These are phyloP conservation scores for Lophiotrema nucula DNA, from an alignment of 495 filamentous ascomycete species.

Conservation along the genomic window DNA sequence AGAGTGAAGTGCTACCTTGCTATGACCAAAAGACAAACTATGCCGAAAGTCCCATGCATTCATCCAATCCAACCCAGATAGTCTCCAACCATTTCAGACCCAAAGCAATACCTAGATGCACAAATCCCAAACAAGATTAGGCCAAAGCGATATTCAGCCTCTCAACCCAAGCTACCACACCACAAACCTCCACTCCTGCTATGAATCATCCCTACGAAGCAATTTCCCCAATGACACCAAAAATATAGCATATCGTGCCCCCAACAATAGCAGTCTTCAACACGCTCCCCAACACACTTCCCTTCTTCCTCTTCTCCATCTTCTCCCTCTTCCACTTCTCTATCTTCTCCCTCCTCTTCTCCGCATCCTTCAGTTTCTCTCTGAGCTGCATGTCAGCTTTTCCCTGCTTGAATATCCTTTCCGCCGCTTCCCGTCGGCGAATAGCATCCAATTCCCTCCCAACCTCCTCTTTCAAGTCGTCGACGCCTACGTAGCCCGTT, in stretches of 20 bases:
- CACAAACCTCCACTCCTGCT: too few species aligned
- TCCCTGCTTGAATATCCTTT: not conserved
- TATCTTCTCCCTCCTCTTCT: not conserved
- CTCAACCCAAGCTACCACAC: too few species aligned
- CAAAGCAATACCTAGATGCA: too few species aligned
- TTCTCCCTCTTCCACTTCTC: not conserved
- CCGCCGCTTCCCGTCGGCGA: not conserved
- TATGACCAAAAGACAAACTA: too few species aligned
- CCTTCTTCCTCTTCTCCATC: not conserved
- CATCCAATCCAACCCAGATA: too few species aligned
- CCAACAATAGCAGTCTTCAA: slow-evolving; percentile 25
- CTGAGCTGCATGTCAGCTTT: not conserved
- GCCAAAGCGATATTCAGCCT: too few species aligned
- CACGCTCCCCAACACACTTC: slow-evolving; percentile 9
- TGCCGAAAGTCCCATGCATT: too few species aligned
- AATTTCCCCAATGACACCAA: slow-evolving; percentile 23
- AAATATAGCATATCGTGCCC: slow-evolving; percentile 18
- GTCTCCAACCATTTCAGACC: too few species aligned
- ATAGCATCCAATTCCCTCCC: not conserved
- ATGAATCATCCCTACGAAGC: not conserved
- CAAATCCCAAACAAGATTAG: too few species aligned
- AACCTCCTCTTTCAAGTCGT: not conserved
- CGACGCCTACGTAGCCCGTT: slow-evolving; percentile 14
- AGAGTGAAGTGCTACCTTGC: too few species aligned
- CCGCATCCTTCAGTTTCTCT: not conserved